These are phyloP conservation scores for Saccharomycopsis javanensis DNA, from an alignment of 805 yeast genomes.

Conservation along the genomic window DNA sequence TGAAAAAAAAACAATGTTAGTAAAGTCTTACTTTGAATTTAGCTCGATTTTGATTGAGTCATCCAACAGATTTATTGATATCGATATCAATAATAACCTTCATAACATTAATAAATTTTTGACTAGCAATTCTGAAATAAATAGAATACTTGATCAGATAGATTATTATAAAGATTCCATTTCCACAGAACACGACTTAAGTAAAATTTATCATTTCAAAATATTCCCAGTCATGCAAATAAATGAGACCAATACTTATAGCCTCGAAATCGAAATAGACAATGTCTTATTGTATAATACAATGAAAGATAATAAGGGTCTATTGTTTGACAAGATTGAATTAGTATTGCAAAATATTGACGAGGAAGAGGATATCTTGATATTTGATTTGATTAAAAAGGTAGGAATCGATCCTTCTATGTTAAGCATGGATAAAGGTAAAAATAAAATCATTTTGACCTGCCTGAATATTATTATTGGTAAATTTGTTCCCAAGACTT, in stretches of 20 bases:
- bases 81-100: constrained; percentile 14
- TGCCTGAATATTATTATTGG: constrained; percentile 22
- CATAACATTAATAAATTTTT: constrained; percentile 21
- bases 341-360: constrained; percentile 16
- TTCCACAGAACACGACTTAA: constrained; percentile 25
- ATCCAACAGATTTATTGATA: constrained; percentile 11
- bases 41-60: constrained; percentile 27
- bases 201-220: constrained; percentile 29
- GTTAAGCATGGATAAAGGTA: constrained; percentile 7
- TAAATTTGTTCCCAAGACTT: constrained; percentile 19
- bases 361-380: constrained; percentile 10
- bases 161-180: constrained; percentile 19
- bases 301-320: constrained; percentile 9
- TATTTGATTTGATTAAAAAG: constrained; percentile 2
- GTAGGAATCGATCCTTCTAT: not conserved
- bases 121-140: constrained; percentile 20
- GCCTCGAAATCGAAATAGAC: constrained; percentile 27
- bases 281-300: constrained; percentile 21
- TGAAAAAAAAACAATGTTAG: constrained; percentile 23
- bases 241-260: constrained; percentile 30
- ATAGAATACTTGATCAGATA: constrained; percentile 20
- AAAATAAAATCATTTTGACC: constrained; percentile 6
- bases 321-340: constrained; percentile 18
- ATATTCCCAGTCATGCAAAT: constrained; percentile 32
- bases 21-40: constrained; percentile 33